Evolutionary conservation across 2,329 filamentous ascomycete genomes (phyloP).

Genomic region (Neopestalotiopsis rosae): DNA sequence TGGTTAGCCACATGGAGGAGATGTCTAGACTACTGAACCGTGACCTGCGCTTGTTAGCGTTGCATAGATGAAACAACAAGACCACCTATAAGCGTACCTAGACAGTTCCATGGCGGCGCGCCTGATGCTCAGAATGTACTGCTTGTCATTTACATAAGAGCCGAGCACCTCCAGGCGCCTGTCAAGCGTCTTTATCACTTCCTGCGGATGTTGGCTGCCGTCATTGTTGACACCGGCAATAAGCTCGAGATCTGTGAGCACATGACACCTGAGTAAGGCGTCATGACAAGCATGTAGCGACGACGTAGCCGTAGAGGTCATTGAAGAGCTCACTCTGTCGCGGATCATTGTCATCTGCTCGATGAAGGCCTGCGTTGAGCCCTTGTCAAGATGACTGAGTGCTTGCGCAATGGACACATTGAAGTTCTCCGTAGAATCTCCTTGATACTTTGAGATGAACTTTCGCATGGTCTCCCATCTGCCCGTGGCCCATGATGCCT

Average conservation of each 20-base stretch:
- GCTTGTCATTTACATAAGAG: constrained; percentile 89
- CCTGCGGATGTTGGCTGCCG: constrained; percentile 44
- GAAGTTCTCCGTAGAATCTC: constrained; percentile 69
- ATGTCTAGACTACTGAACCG: constrained; percentile 75
- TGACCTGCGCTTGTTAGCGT: constrained; percentile 44
- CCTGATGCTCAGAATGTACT: constrained; percentile 86
- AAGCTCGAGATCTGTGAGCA: constrained; percentile 84
- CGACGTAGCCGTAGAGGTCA: constrained; percentile 78
- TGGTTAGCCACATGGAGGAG: constrained; percentile 84
- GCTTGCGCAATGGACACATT: constrained; percentile 79
- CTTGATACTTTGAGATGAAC: constrained; percentile 63
- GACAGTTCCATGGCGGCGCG: constrained; percentile 86
- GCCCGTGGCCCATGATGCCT: constrained; percentile 89
- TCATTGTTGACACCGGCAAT: constrained; percentile 61
- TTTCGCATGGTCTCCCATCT: constrained; percentile 78
- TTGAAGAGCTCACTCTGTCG: constrained; percentile 71
- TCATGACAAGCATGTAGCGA: constrained; percentile 87
- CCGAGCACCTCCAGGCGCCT: constrained; percentile 88
- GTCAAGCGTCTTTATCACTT: constrained; percentile 62
- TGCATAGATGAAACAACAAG: constrained; percentile 28
- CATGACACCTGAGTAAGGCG: constrained; percentile 83
- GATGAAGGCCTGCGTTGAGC: constrained; percentile 57
- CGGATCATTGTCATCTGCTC: constrained; percentile 68
- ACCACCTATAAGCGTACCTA: constrained; percentile 51
- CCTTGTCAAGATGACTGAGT: constrained; percentile 63